These are phyloP conservation scores for Beta macrorhiza DNA, from an alignment of 179 eudicot species.

Conservation along the genomic window DNA sequence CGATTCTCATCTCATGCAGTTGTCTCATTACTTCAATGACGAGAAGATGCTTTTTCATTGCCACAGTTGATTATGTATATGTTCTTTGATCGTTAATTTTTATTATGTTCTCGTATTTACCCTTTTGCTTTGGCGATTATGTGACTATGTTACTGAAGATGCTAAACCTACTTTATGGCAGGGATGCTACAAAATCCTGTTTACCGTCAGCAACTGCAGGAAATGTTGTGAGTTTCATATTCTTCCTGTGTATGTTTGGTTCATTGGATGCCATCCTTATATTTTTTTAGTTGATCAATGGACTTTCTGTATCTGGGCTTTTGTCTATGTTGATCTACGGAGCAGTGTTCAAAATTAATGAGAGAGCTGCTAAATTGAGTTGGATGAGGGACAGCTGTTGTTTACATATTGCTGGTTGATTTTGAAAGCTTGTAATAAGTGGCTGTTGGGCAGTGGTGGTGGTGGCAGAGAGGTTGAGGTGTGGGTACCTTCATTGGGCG, in stretches of 20 bases:
- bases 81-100: background rate
- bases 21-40: background rate
- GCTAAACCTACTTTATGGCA: constrained; percentile 30
- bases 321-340: background rate
- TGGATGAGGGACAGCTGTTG: too few species aligned
- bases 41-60: background rate
- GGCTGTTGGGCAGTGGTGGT: too few species aligned
- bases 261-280: background rate
- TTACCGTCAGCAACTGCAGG: constrained; percentile 87
- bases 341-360: too few species aligned
- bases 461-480: too few species aligned
- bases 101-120: background rate
- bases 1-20: background rate
- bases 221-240: constrained; percentile 73
- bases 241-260: background rate
- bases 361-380: too few species aligned
- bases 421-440: too few species aligned
- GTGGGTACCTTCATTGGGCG: too few species aligned
- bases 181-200: constrained; percentile 98
- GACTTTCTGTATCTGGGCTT: background rate
- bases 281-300: background rate
- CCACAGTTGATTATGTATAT: background rate
- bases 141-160: constrained; percentile 8
- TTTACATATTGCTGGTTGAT: too few species aligned
- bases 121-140: background rate